These are phyloP conservation scores for Ophiocordyceps camponoti-leonardi DNA, from an alignment of 2,329 filamentous ascomycete species.

Conservation along the genomic window DNA sequence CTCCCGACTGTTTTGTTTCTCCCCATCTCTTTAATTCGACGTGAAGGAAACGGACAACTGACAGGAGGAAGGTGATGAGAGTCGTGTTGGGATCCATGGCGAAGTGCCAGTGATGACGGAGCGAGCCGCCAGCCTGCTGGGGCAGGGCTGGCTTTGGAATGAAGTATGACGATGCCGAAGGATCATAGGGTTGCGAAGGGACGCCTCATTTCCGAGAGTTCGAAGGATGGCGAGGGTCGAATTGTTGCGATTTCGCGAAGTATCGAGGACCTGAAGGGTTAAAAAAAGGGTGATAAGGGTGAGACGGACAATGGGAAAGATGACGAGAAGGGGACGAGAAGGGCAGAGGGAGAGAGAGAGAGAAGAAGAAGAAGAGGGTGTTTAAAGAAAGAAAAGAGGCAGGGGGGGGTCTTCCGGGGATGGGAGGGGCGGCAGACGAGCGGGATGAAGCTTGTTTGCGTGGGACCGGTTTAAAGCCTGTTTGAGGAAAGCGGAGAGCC, in stretches of 20 bases:
- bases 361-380: background rate
- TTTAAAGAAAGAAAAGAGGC: background rate
- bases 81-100: constrained; percentile 44
- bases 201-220: background rate
- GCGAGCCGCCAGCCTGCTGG: background rate
- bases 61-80: constrained; percentile 53
- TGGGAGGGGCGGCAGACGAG: background rate
- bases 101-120: constrained; percentile 1
- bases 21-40: background rate
- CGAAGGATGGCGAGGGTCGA: background rate
- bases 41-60: constrained; percentile 15
- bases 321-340: too few species aligned
- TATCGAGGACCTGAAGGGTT: background rate
- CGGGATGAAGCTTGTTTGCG: background rate
- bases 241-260: background rate
- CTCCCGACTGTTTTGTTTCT: background rate
- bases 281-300: background rate
- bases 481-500: background rate
- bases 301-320: too few species aligned
- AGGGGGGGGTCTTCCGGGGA: background rate
- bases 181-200: background rate
- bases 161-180: background rate
- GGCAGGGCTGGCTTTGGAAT: background rate
- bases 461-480: background rate
- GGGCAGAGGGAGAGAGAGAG: too few species aligned